Base-by-base conservation (phyloP, 768 basidiomycete genomes). In the Boletus insuetus region DNA sequence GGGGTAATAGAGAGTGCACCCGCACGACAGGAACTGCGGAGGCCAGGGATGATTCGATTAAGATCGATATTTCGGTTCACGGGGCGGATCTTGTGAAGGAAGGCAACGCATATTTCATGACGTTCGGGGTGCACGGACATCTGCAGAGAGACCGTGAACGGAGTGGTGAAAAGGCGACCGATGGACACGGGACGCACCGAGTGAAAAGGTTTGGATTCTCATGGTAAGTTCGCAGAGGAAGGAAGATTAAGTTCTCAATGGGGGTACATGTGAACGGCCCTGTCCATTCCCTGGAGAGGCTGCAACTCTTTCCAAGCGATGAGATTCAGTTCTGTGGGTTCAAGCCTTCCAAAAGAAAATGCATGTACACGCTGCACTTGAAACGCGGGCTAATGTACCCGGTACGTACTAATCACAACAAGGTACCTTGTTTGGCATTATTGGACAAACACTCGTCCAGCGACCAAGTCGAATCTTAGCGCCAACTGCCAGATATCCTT, bases 1-100 rank as follows among this genome's bases (percentile, higher is more conserved):
- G 67, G 67, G 66, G 66, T 67, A 67, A 67, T 67, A 64, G 61
- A 10, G 56, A 61, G 61, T 59, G 55, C 56, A 44, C n/a, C 51
- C 54, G 59, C 63, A 67, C 49, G 58, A 55, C 56, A 62, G 40
- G 50, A 46, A 55, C 59, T 59, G 60, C 64, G 64, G 66, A 65
- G 60, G 53, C 29, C 38, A 38, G 43, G n/a, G 54, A 43, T 20
- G 37, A 45, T 43, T 48, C 40, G 35, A 59, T 56, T 46, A 37
- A 54, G 54, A 66, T 63, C 61, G 52, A 53, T 48, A 20, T 19
- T 39, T 46, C 35, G 44, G 46, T 38, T 51, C 44, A 55, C 51
- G 37, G 56, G 39, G 49, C 61, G 67, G 66, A 67, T 69, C 67
- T 56, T 66, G 67, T 61, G 64, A 54, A 63, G 54, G 46, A 54